Evolutionary conservation across 257 asterid species (phyloP), one percentile per base, ranked within the genome.

Genomic region (Anisodus acutangulus): DNA sequence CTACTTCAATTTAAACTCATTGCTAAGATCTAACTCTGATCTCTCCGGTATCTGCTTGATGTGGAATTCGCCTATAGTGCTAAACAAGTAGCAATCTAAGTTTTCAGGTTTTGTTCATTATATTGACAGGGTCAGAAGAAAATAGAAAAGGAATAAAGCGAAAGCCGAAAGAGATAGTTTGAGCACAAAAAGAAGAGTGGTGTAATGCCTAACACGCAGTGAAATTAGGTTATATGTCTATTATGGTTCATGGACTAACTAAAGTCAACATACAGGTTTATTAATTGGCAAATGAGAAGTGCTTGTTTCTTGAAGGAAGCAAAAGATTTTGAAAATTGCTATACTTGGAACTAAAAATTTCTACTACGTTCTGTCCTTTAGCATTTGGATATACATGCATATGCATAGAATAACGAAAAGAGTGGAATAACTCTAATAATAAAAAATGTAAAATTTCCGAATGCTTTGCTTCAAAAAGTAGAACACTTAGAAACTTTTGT

Each of bases 161-260:
- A 31, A 31, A 31, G 35, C 35, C 15, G 31, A 62, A 62, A 19
- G 37, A 31, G 22, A 62, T 62, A 19, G 69, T 22, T 22, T 4
- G 39, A 62, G 69, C 10, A 31, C 35, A 31, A 31, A 31, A 31
- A 31, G 13, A 11, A 66, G 19, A 66, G 72, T 31, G 45, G 17
- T 64, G 69, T 10, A 7, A 63, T 63, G 41, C 41, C 70, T 26
- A 63, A 63, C 70, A 63, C 41, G 43, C 70, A 63, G 26, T 63
- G 19, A 66, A 63, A 35, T 66, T 66, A 66, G 72, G 45, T 66
- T n/a, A 66, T 31, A 11, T 66, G 45, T 66, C 72, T 66, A 66
- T 66, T 66, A 31, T 66, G 7, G 16, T 66, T 66, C 72, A 66
- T 66, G 72, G 45, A 66, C 45, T 66, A 31, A 66, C 45, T 66